These are phyloP conservation scores for Fomitopsis pulvina DNA, from an alignment of 768 basidiomycete genomes.

Conservation along the genomic window DNA sequence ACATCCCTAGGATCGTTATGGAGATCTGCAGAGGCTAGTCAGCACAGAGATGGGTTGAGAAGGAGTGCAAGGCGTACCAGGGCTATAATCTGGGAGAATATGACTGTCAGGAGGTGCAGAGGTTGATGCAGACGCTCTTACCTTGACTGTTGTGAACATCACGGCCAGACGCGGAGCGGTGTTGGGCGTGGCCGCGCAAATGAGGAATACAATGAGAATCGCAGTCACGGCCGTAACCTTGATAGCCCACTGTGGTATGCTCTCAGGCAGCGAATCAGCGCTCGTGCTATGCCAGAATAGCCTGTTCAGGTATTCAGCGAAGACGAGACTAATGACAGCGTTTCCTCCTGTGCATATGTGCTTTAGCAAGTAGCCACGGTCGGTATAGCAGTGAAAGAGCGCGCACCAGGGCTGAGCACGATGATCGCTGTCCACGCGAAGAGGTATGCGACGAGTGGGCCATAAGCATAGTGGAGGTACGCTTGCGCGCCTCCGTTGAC, in stretches of 20 bases:
- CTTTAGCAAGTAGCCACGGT: not conserved
- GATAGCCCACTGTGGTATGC: slow-evolving; percentile 86
- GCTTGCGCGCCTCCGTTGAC: slow-evolving; percentile 62
- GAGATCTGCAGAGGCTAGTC: slow-evolving; percentile 50
- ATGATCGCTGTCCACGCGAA: slow-evolving; percentile 95
- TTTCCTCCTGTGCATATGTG: slow-evolving; percentile 43
- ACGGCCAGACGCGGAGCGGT: slow-evolving; percentile 78
- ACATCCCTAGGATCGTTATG: slow-evolving; percentile 71
- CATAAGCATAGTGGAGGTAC: slow-evolving; percentile 86
- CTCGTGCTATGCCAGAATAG: slow-evolving; percentile 73
- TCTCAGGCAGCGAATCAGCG: slow-evolving; percentile 66
- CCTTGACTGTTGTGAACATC: slow-evolving; percentile 86
- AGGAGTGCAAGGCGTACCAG: slow-evolving; percentile 53
- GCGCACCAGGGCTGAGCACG: slow-evolving; percentile 73
- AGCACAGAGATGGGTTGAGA: no score
- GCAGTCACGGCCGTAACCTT: slow-evolving; percentile 78
- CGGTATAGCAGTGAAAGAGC: not conserved
- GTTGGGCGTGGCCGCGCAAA: slow-evolving; percentile 74
- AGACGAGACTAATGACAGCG: slow-evolving; percentile 85
- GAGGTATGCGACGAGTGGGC: slow-evolving; percentile 80
- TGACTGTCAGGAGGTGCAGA: not conserved
- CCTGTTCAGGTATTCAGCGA: slow-evolving; percentile 88
- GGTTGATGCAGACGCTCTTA: slow-evolving; percentile 21
- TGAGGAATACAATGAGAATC: slow-evolving; percentile 60
- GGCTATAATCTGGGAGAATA: slow-evolving; percentile 44